phyloP scores from a whole-genome alignment of 2,329 filamentous ascomycete species.

The Aspergillus hiratsukae region DNA sequence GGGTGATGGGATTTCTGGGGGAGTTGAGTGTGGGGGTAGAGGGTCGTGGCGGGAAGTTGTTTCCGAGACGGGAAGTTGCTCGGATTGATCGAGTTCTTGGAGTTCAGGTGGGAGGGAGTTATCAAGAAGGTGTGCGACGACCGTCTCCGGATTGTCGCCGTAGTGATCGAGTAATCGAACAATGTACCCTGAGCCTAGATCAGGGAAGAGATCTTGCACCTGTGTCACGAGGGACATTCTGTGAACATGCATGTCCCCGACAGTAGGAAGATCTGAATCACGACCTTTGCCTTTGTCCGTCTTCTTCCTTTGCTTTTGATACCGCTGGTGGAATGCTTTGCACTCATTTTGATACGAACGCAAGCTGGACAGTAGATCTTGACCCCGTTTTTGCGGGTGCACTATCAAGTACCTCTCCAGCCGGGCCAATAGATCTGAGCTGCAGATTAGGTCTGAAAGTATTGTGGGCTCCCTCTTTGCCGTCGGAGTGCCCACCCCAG shows the following conservation, averaged over 20 bases:
- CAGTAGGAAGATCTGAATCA: conserved; percentile 22
- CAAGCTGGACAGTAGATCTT: conserved; percentile 37
- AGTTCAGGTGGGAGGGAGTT: conserved; percentile 69
- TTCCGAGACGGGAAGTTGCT: conserved; percentile 43
- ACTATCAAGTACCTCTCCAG: conserved; percentile 33
- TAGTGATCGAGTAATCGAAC: conserved; percentile 76
- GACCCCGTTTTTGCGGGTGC: conserved; percentile 38
- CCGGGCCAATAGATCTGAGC: conserved; percentile 63
- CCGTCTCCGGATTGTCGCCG: conserved; percentile 68
- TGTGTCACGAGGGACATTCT: conserved; percentile 80
- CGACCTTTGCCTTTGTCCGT: conserved; percentile 40
- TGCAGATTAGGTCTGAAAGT: conserved; percentile 76
- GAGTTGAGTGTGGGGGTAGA: conserved; percentile 52
- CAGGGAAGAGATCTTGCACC: conserved; percentile 89
- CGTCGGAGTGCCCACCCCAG: conserved; percentile 54
- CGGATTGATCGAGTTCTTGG: conserved; percentile 57
- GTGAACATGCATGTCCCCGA: conserved; percentile 65
- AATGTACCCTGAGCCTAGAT: conserved; percentile 78
- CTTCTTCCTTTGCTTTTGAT: conserved; percentile 38
- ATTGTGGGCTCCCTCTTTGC: conserved; percentile 52
- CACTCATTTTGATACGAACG: conserved; percentile 37
- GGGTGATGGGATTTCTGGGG: conserved; percentile 24
- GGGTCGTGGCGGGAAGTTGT: conserved; percentile 51
- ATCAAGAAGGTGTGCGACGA: conserved; percentile 77
- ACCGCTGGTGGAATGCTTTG: conserved; percentile 34